A percentile compares a stretch with the other conserved stretches of the same genome.
Evolutionary conservation across 768 basidiomycete genomes (phyloP).

Genomic region (Naganishia friedmannii): DNA sequence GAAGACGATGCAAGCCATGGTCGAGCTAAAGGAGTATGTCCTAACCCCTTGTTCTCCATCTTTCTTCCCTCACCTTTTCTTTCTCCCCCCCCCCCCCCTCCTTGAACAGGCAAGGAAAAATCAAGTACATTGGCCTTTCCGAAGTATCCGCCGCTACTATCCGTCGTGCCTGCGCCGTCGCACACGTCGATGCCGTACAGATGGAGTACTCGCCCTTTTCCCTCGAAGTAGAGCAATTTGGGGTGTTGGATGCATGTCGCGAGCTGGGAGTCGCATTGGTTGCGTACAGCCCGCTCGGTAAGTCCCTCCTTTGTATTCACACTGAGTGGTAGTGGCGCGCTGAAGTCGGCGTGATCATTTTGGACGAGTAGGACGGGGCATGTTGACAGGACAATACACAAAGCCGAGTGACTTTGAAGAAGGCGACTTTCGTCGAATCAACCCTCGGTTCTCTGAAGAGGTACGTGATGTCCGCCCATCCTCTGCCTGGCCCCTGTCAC

Average conservation of each 20-base stretch:
- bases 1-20: constrained; percentile 44
- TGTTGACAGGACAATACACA: constrained; percentile 30
- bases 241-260: constrained; percentile 48
- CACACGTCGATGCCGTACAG: constrained; percentile 44
- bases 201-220: constrained; percentile 49
- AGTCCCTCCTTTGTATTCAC: constrained; percentile 44
- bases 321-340: too few species aligned
- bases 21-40: constrained; percentile 37
- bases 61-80: not conserved
- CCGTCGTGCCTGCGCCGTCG: constrained; percentile 40
- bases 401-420: constrained; percentile 42
- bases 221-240: constrained; percentile 45
- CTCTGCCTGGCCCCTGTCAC: not conserved
- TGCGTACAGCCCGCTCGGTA: constrained; percentile 55
- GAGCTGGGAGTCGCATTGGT: constrained; percentile 56
- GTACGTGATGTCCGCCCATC: not conserved
- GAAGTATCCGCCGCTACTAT: constrained; percentile 47
- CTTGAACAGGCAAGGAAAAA: constrained; percentile 38
- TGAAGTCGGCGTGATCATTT: not conserved
- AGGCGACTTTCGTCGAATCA: constrained; percentile 43
- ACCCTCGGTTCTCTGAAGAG: constrained; percentile 51
- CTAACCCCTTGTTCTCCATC: too few species aligned
- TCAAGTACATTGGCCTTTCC: constrained; percentile 47
- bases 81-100: not conserved
- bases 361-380: constrained; percentile 18